Evolutionary conservation across 2,329 filamentous ascomycete genomes (phyloP), one percentile per base, ranked within the genome.

Genomic region (Colletotrichum chlorophyti): DNA sequence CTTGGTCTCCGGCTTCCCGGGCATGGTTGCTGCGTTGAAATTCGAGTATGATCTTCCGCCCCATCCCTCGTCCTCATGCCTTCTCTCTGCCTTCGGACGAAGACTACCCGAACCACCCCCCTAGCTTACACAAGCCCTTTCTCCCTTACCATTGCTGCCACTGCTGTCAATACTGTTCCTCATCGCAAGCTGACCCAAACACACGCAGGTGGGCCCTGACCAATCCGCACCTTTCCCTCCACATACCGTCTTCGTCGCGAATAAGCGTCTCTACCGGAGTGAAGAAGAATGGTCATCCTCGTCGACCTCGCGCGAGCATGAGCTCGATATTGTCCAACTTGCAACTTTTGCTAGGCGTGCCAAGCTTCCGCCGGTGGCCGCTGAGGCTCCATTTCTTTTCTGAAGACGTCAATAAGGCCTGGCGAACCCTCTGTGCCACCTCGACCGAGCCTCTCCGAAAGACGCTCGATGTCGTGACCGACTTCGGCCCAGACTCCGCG

Each of bases 1-100:
- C 35, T 79, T 97, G 6, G 90, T 98, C 2, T 90, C 91, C 6
- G 94, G 94, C 0, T 99, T 99, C 64, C 92, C 91, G 0, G 94
- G 90, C 64, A 89, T 89, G 67, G 86, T 94, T 31, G 92, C 91
- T 0, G 95, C 95, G 1, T 76, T 99, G 63, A 94, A 98, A 69
- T 98, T 99, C 69, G 94, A 98, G 90, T 95, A 80, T 35, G 59
- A 19, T 19, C 26, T 23, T 48, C 24, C 15, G 64, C 40, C 26
- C 37, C 48, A 17, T 26, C 47, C 32, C 24, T 49, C 40, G 35
- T 49, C 27, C 50, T 58, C 42, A 48, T 29, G 31, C 37, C 38
- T 42, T 14, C 14, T 9, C 26, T 26, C 17, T 40, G 47, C 55
- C n/a, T 54, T 55, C 45, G 45, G 51, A 60, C 29, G 57, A 57